These are phyloP conservation scores for Oldenlandia corymbosa DNA, from an alignment of 257 asterid species.

Conservation along the genomic window DNA sequence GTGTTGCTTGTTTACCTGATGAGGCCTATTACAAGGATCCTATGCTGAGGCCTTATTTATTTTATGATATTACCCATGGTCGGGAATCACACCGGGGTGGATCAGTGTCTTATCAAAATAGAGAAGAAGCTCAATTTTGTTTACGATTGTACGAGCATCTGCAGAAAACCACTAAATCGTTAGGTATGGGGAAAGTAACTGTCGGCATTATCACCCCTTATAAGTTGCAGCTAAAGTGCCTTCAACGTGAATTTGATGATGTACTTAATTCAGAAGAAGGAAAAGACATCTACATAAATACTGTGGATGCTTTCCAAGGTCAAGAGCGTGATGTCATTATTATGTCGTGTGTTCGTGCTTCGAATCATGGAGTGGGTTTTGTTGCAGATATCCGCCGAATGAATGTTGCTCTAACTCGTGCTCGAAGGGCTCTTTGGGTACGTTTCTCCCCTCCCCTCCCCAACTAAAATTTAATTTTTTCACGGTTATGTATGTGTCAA, in stretches of 20 bases:
- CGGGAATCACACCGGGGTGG: constrained; percentile 98
- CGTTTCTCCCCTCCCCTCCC: neutral
- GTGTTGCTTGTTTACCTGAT: constrained; percentile 65
- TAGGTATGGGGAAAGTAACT: constrained; percentile 69
- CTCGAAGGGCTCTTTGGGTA: constrained; percentile 99
- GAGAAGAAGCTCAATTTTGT: constrained; percentile 91
- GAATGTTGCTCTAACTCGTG: constrained; percentile 98
- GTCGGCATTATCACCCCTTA: constrained; percentile 98
- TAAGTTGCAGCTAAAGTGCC: constrained; percentile 94
- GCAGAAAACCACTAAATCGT: constrained; percentile 54
- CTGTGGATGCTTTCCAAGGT: constrained; percentile 99
- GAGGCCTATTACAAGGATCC: constrained; percentile 81
- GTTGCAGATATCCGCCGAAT: constrained; percentile 97
- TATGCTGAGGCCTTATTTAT: constrained; percentile 72
- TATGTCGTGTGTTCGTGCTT: constrained; percentile 98
- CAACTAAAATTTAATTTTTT: neutral
- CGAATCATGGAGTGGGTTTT: constrained; percentile 90
- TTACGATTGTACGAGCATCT: constrained; percentile 90
- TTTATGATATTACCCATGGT: constrained; percentile 79
- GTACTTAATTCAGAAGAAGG: constrained; percentile 86
- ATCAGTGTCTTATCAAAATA: constrained; percentile 86
- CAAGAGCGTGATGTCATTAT: constrained; percentile 98
- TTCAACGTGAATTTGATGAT: constrained; percentile 90
- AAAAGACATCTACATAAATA: constrained; percentile 84
- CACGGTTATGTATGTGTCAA: neutral